Evolutionary conservation across 257 asterid genomes (phyloP), one percentile per base, ranked within the genome.

Genomic region (Fraxinus americana): DNA sequence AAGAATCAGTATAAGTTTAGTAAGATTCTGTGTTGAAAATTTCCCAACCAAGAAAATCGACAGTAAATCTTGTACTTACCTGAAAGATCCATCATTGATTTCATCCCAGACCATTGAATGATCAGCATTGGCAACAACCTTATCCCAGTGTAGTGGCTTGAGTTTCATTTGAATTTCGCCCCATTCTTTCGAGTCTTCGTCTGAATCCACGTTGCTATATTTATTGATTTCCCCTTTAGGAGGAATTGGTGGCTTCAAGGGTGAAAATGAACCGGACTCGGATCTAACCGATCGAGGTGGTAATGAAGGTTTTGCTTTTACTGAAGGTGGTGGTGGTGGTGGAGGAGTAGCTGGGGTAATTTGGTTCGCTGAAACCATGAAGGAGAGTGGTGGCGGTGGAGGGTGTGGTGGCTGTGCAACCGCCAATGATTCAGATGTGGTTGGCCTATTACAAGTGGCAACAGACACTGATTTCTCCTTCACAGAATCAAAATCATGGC

Each of bases 21-120:
- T 48, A 5, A 11, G 11, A 21, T 48, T 61, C 11, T 48, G 38
- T 38, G 39, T 25, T 29, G 50, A 50, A 2, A 75, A 34, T 59
- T 59, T 43, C 5, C 52, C 4, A 41, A 41, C 48, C 52, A 43
- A 74, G 9, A n/a, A 45, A 29, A 17, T 17, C 23, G 63, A 52
- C 63, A 14, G 23, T 12, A 36, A 17, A 54, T 36, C 27, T 21
- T 73, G 61, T 32, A 38, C 27, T 75, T 81, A 92, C 98, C 97
- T 86, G 82, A 92, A 91, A 79, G 97, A 94, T 45, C 98, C 97
- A 70, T 89, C 87, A 16, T 76, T 87, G 83, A 92, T 89, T 75
- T 94, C 97, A 48, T 92, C 83, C 98, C 98, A 94, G 63, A 94
- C 97, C 93, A 90, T 85, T 6, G 98, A 94, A 84, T 94, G 92